Conservation (phyloP, 768 basidiomycete genomes). For the Mycena leptocephala region DNA sequence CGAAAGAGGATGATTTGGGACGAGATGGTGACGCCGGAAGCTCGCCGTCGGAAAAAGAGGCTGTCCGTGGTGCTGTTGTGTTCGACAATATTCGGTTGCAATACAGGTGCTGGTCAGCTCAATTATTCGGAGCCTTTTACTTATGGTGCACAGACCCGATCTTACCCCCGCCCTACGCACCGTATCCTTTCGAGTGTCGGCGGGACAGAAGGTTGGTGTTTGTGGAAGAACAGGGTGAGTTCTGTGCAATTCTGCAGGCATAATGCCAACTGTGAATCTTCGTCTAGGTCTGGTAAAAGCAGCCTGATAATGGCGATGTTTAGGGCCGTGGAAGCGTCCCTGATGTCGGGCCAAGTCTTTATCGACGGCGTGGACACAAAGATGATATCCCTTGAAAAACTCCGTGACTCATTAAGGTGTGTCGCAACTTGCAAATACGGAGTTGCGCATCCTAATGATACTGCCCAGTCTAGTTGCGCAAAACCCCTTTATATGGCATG, state of each 20-base stretch:
- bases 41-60: not conserved
- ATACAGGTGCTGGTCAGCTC: too few species aligned
- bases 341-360: slow-evolving; percentile 12
- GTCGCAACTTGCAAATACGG: not conserved
- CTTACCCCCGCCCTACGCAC: not conserved
- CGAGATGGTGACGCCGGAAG: not conserved
- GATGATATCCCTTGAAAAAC: not conserved
- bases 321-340: slow-evolving; percentile 19
- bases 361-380: slow-evolving; percentile 24
- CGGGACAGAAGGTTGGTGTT: not conserved
- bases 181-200: not conserved
- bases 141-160: not conserved
- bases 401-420: slow-evolving; percentile 27
- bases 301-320: slow-evolving; percentile 31
- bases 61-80: not conserved
- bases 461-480: slow-evolving; percentile 20
- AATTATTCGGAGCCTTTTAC: too few species aligned
- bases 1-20: slow-evolving; percentile 11
- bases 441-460: not conserved
- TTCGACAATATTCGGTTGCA: slow-evolving; percentile 27
- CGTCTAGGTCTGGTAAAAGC: slow-evolving; percentile 26
- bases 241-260: too few species aligned
- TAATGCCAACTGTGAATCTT: too few species aligned
- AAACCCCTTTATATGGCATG: slow-evolving; percentile 32
- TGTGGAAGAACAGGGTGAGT: not conserved